Evolutionary conservation across 2,329 filamentous ascomycete species (phyloP).

Genomic region (Mariannaea sp.): DNA sequence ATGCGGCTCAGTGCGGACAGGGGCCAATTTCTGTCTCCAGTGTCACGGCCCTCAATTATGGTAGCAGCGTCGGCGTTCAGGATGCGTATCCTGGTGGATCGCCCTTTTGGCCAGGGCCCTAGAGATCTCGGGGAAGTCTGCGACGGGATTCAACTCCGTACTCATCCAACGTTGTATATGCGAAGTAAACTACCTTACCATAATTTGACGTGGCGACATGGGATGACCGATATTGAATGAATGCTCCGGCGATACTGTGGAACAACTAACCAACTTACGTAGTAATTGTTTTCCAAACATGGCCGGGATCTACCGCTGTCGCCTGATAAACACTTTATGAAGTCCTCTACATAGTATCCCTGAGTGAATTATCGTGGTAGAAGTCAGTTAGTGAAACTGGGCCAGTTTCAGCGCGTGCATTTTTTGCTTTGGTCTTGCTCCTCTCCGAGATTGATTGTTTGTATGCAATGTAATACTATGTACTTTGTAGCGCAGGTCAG

Average conservation of each 20-base stretch:
- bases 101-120: neutral
- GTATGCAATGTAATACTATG: neutral
- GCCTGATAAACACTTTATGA: slow-evolving; percentile 13
- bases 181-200: too few relatives aligned
- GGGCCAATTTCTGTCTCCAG: slow-evolving; percentile 17
- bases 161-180: too few relatives aligned
- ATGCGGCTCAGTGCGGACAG: slow-evolving; percentile 23
- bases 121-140: slow-evolving; percentile 25
- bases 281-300: too few relatives aligned
- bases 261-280: too few relatives aligned
- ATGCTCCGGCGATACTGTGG: too few relatives aligned
- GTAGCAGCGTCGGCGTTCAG: neutral
- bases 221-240: too few relatives aligned
- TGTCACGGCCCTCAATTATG: slow-evolving; percentile 20
- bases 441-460: slow-evolving; percentile 1
- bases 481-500: too few relatives aligned
- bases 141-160: slow-evolving; percentile 7
- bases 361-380: neutral
- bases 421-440: slow-evolving; percentile 8
- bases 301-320: too few relatives aligned
- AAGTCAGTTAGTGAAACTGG: slow-evolving; percentile 32
- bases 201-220: slow-evolving; percentile 17
- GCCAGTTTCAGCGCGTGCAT: slow-evolving; percentile 30
- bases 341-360: slow-evolving; percentile 23
- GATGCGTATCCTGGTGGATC: slow-evolving; percentile 1